Percentiles rank a stretch among this genome's conserved stretches.
phyloP scores from a whole-genome alignment of 75 land plant species.

The Ceratopteris richardii region DNA sequence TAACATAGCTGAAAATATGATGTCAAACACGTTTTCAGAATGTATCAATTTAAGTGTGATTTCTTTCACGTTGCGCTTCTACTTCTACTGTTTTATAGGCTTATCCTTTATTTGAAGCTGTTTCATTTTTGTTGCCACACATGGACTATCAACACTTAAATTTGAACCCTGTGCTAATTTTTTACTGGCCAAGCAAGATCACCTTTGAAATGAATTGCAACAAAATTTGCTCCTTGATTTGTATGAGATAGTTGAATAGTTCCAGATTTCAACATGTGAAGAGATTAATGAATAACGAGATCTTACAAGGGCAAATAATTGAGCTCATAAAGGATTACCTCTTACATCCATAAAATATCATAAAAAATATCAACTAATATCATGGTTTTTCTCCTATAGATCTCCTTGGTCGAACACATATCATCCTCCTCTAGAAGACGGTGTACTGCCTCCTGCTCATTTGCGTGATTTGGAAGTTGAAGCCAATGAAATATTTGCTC shows the following conservation, averaged over 20 bases:
- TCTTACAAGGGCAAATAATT: background rate
- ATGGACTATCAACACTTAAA: too few relatives aligned
- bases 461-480: conserved; percentile 84
- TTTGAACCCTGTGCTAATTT: too few relatives aligned
- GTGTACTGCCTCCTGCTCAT: conserved; percentile 50
- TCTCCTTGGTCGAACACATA: conserved; percentile 94
- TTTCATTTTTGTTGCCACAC: too few relatives aligned
- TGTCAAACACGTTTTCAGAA: too few relatives aligned
- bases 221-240: too few relatives aligned
- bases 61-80: too few relatives aligned
- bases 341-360: conserved; percentile 5
- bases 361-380: background rate
- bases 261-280: background rate
- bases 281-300: background rate
- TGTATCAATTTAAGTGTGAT: too few relatives aligned
- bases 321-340: background rate
- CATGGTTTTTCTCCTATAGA: conserved; percentile 26
- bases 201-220: too few relatives aligned
- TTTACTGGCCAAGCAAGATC: too few relatives aligned
- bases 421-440: conserved; percentile 80
- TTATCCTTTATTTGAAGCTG: too few relatives aligned
- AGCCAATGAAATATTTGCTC: conserved; percentile 87
- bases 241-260: background rate
- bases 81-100: too few relatives aligned
- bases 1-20: too few relatives aligned